A percentile compares a stretch with the other conserved stretches of the same genome.
These are phyloP conservation scores for Arabis hirsuta DNA, from an alignment of 345 rosid genomes.

Conservation along the genomic window DNA sequence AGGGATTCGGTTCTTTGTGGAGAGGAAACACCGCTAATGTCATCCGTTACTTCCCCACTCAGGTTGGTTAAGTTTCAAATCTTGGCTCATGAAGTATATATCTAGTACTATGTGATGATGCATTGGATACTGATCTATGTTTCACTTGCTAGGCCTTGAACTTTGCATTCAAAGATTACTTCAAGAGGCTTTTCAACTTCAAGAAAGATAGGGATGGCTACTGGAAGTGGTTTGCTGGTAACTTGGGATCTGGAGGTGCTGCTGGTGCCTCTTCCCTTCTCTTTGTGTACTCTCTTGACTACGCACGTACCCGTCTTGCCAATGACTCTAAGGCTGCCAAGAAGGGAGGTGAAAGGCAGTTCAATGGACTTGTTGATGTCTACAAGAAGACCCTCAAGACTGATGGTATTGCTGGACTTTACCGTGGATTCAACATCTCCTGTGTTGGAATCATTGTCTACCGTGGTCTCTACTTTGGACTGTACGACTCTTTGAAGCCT, in stretches of 20 bases:
- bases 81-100: background rate
- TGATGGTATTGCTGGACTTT: conserved; percentile 86
- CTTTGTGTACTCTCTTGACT: conserved; percentile 86
- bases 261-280: conserved; percentile 92
- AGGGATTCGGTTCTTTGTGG: conserved; percentile 72
- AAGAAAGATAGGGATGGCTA: conserved; percentile 90
- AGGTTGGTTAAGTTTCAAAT: conserved; percentile 47
- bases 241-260: conserved; percentile 87
- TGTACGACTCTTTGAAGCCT: conserved; percentile 85
- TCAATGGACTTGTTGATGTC: conserved; percentile 81
- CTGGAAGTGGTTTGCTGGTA: conserved; percentile 96
- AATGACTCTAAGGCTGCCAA: conserved; percentile 92
- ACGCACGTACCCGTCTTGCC: conserved; percentile 88
- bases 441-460: conserved; percentile 87
- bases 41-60: conserved; percentile 91
- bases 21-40: conserved; percentile 92
- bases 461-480: conserved; percentile 88
- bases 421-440: conserved; percentile 93
- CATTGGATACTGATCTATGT: conserved; percentile 9
- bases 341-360: conserved; percentile 91
- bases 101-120: background rate
- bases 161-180: conserved; percentile 94
- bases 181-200: conserved; percentile 88
- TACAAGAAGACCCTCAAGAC: conserved; percentile 72
- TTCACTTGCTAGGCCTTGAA: conserved; percentile 65